Evolutionary conservation across 192 early-diverging fungal species (phyloP).

Genomic region (Entomortierella lignicola): DNA sequence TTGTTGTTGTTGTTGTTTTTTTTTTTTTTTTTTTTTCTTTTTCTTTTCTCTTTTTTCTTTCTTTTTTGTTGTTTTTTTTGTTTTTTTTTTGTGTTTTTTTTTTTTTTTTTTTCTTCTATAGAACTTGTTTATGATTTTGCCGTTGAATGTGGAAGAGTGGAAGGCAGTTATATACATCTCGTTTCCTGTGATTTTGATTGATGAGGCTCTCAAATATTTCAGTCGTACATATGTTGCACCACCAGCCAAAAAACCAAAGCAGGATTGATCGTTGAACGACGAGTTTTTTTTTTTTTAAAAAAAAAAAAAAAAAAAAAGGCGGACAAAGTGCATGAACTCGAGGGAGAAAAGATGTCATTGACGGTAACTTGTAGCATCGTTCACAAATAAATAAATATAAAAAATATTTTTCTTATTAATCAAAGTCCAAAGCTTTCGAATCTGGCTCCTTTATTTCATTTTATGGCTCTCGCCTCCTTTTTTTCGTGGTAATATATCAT

Average conservation of each 20-base stretch:
- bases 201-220: constrained; percentile 90
- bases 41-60: neutral
- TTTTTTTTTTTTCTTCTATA: constrained; percentile 14
- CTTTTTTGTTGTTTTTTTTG: neutral
- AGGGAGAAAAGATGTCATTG: too few species aligned
- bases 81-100: constrained; percentile 21
- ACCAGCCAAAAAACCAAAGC: constrained; percentile 45
- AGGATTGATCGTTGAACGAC: constrained; percentile 15
- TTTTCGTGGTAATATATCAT: neutral
- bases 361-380: too few species aligned
- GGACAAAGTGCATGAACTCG: too few species aligned
- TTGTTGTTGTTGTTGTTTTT: too few species aligned
- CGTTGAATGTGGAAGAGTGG: constrained; percentile 93
- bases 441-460: neutral
- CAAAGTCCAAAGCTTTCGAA: too few species aligned
- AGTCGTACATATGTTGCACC: constrained; percentile 60
- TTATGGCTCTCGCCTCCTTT: neutral
- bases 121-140: constrained; percentile 89
- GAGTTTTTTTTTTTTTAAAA: too few species aligned
- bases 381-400: too few species aligned
- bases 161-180: constrained; percentile 89
- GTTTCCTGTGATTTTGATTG: constrained; percentile 89
- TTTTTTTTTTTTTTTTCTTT: too few species aligned
- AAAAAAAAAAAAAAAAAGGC: neutral
- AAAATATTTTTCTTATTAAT: too few species aligned